Percentiles rank a stretch among this genome's conserved stretches.
Conservation (phyloP, 1,284 basidiomycete species). For the Jaminaea rosea region DNA sequence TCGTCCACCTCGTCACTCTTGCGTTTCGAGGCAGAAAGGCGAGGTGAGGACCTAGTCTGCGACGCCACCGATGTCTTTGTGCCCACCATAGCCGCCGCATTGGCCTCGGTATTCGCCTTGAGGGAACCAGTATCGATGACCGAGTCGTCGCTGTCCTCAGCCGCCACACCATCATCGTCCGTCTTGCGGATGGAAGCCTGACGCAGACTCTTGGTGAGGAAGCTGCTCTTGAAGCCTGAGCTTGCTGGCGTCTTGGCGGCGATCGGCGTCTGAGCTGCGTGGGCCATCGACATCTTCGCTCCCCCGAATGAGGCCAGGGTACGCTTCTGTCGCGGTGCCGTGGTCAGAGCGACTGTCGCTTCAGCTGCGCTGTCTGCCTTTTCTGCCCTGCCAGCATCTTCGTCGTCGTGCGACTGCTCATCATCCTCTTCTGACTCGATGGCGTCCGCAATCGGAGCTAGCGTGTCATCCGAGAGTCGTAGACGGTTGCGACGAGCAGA, state of each 20-base stretch:
- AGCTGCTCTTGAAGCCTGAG: constrained; percentile 23
- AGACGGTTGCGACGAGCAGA: too few species aligned
- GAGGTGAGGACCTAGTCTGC: not conserved
- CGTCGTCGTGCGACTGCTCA: not conserved
- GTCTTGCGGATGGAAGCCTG: constrained; percentile 9
- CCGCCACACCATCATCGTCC: not conserved
- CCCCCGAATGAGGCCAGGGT: not conserved
- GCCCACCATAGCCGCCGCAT: not conserved
- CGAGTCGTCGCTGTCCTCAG: not conserved
- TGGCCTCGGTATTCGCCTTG: not conserved
- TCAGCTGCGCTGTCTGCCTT: not conserved
- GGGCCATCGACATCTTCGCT: not conserved
- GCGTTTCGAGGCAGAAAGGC: not conserved
- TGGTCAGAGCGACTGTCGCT: not conserved
- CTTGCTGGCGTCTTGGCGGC: constrained; percentile 2
- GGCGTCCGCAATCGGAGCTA: too few species aligned
- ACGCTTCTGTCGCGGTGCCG: not conserved
- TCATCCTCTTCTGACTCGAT: too few species aligned
- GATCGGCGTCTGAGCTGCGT: not conserved
- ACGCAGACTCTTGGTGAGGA: constrained; percentile 41
- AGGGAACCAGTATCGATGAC: not conserved
- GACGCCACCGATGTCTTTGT: not conserved
- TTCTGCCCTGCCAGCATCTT: constrained; percentile 2
- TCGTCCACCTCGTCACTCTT: constrained; percentile 2
- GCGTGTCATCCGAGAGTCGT: too few species aligned